Conservation (phyloP, 2,329 filamentous ascomycete genomes). For the Tolypocladium cylindrosporum region DNA sequence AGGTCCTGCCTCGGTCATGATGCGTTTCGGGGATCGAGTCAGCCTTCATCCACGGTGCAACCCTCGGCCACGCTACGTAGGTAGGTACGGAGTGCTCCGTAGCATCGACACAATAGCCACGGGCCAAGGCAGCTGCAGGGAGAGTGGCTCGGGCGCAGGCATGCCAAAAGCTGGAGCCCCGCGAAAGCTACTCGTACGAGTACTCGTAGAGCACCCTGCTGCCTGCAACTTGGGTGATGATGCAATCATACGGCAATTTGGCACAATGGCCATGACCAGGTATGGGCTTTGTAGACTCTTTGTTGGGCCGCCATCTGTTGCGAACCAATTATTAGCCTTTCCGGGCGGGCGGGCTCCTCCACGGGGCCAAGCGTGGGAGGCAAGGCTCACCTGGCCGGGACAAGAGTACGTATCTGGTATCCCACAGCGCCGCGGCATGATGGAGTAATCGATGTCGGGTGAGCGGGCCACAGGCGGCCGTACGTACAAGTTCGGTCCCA, state of each 20-base stretch:
- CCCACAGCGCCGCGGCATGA: not conserved
- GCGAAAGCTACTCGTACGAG: not conserved
- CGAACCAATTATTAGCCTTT: not conserved
- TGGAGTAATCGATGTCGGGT: not conserved
- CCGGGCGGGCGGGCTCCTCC: not conserved
- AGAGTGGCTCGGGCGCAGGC: not conserved
- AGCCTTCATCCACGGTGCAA: not conserved
- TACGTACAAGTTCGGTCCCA: not conserved
- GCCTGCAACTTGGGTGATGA: not conserved
- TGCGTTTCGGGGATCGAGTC: not conserved
- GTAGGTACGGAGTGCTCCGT: not conserved
- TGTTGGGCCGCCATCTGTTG: not conserved
- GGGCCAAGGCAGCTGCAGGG: not conserved
- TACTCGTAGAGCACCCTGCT: not conserved
- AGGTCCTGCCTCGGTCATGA: not conserved
- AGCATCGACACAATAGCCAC: not conserved
- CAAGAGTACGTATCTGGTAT: no score
- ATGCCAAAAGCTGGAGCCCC: not conserved
- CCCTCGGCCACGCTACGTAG: not conserved
- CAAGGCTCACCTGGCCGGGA: not conserved
- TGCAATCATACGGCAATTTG: not conserved
- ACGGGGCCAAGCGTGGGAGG: not conserved
- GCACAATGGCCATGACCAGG: not conserved
- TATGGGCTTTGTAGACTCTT: not conserved
- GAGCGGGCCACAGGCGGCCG: not conserved